These are phyloP conservation scores for Cytospora mali DNA, from an alignment of 2,329 filamentous ascomycete species.

Conservation along the genomic window DNA sequence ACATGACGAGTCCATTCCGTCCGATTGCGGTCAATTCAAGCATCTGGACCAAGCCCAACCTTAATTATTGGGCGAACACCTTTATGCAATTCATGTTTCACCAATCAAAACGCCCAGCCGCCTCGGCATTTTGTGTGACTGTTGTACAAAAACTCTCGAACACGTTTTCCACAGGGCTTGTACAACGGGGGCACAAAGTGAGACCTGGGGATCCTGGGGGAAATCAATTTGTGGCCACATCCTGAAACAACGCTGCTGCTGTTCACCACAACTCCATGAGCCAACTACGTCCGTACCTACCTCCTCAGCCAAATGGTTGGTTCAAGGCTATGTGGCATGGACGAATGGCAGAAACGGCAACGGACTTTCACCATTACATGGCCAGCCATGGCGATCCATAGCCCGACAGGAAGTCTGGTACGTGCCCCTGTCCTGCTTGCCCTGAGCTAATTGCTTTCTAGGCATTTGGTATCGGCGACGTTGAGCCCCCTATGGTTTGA, in stretches of 20 bases:
- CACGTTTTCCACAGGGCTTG: neutral
- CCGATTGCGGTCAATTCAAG: neutral
- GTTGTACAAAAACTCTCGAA: neutral
- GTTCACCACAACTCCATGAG: neutral
- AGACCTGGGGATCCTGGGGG: neutral
- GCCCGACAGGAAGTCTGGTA: conserved; percentile 4
- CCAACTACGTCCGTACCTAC: neutral
- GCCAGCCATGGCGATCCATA: neutral
- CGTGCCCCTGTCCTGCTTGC: conserved; percentile 1
- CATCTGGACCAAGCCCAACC: conserved; percentile 1
- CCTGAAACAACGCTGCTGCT: conserved; percentile 10
- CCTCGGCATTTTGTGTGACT: conserved; percentile 13
- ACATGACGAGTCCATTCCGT: neutral
- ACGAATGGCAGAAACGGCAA: neutral
- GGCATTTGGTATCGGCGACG: conserved; percentile 8
- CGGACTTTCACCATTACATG: neutral
- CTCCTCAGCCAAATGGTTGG: neutral
- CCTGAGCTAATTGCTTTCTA: conserved; percentile 4
- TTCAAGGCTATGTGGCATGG: neutral
- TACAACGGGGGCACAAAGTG: neutral
- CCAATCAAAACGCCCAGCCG: conserved; percentile 8
- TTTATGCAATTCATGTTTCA: conserved; percentile 14
- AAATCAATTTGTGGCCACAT: neutral
- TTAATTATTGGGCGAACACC: neutral
- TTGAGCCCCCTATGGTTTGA: conserved; percentile 3